A percentile compares a stretch with the other conserved stretches of the same genome.
These are phyloP conservation scores for Diaporthe citri DNA, from an alignment of 2,329 filamentous ascomycete genomes.

Conservation along the genomic window DNA sequence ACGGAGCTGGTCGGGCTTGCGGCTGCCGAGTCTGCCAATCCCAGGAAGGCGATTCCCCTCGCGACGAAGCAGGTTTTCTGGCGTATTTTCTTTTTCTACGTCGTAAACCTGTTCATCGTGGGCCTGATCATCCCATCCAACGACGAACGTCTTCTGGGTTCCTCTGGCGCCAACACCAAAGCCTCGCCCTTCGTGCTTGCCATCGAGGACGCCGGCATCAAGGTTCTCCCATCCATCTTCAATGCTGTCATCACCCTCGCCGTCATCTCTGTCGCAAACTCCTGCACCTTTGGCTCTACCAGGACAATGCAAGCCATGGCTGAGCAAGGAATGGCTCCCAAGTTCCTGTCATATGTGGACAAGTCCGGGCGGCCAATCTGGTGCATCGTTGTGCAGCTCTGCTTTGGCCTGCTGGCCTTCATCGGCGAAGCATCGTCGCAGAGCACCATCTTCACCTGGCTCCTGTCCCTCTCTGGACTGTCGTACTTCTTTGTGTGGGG, in stretches of 20 bases:
- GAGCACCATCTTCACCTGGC: slow-evolving; percentile 70
- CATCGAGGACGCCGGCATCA: slow-evolving; percentile 63
- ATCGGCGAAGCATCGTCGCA: slow-evolving; percentile 60
- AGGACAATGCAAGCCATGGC: slow-evolving; percentile 65
- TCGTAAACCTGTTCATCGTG: slow-evolving; percentile 64
- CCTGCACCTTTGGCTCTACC: slow-evolving; percentile 63
- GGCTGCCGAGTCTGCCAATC: slow-evolving; percentile 64
- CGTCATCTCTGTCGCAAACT: slow-evolving; percentile 66
- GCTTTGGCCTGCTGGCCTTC: slow-evolving; percentile 72
- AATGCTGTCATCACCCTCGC: slow-evolving; percentile 66
- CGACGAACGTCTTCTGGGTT: slow-evolving; percentile 55
- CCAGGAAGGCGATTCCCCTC: slow-evolving; percentile 60
- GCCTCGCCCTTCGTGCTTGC: slow-evolving; percentile 65
- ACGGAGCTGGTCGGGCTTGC: slow-evolving; percentile 67
- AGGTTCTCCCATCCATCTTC: slow-evolving; percentile 64
- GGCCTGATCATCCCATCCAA: slow-evolving; percentile 61
- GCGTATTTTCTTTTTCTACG: slow-evolving; percentile 66
- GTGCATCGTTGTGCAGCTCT: slow-evolving; percentile 64
- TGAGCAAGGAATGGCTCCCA: slow-evolving; percentile 64
- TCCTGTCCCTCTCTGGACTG: slow-evolving; percentile 78
- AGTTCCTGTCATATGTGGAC: slow-evolving; percentile 71
- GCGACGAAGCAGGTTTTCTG: slow-evolving; percentile 68
- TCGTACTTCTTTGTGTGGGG: slow-evolving; percentile 83
- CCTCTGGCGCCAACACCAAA: slow-evolving; percentile 57
- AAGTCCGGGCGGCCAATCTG: slow-evolving; percentile 70